Evolutionary conservation across 1,284 basidiomycete genomes (phyloP).

Genomic region (Sanguinoderma infundibulare): DNA sequence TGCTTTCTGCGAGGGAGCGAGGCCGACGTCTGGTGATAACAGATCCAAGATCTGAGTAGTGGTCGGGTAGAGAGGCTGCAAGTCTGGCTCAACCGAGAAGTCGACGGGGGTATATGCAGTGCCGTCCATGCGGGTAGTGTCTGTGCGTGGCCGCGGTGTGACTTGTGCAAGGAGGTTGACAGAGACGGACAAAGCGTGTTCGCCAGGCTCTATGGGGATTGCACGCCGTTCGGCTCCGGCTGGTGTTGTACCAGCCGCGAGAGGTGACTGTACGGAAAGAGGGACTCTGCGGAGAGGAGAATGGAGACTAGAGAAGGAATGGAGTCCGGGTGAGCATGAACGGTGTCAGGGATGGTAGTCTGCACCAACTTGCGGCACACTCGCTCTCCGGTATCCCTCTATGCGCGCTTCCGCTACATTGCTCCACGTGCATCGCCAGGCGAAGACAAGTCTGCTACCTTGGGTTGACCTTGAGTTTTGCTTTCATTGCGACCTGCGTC

Average conservation of each 20-base stretch:
- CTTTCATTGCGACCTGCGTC: too few species aligned
- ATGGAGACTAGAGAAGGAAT: not conserved
- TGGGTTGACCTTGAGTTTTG: too few species aligned
- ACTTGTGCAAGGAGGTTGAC: not conserved
- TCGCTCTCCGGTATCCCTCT: too few species aligned
- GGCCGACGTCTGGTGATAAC: constrained; percentile 67
- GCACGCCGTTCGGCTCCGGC: too few species aligned
- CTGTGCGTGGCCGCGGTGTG: not conserved
- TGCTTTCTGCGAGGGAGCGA: constrained; percentile 66
- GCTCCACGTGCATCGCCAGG: not conserved
- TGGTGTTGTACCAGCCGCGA: not conserved
- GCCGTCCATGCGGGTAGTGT: constrained; percentile 23
- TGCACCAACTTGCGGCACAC: not conserved
- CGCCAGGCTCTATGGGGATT: not conserved
- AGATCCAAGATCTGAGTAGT: constrained; percentile 63
- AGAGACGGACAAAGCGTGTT: not conserved
- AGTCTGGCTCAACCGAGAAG: constrained; percentile 72
- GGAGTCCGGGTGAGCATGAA: constrained; percentile 2
- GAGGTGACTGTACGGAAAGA: not conserved
- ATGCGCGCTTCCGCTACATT: not conserved
- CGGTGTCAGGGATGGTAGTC: not conserved
- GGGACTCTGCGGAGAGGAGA: not conserved
- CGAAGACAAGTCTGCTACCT: not conserved
- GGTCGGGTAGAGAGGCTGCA: constrained; percentile 76
- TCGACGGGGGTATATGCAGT: constrained; percentile 42